Conservation (phyloP, 2,329 filamentous ascomycete species). For the Talaromyces sp. region DNA sequence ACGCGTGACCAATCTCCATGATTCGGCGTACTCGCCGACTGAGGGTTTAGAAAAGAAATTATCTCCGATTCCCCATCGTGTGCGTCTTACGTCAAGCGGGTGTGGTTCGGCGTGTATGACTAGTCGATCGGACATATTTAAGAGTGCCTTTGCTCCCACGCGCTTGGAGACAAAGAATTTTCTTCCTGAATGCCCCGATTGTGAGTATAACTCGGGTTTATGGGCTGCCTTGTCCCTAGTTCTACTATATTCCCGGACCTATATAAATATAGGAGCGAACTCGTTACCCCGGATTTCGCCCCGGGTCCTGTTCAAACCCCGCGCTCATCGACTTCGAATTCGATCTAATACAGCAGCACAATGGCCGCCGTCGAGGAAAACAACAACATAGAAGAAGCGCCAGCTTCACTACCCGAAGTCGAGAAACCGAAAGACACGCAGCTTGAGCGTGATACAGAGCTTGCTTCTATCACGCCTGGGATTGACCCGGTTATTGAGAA, state of each 20-base stretch:
- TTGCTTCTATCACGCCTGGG: background rate
- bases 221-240: background rate
- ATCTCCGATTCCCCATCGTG: background rate
- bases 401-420: background rate
- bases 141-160: background rate
- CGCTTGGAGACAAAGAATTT: background rate
- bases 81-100: background rate
- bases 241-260: background rate
- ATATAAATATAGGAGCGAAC: background rate
- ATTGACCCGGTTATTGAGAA: slow-evolving; percentile 39
- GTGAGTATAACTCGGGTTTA: background rate
- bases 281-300: background rate
- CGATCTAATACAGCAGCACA: background rate
- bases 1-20: background rate
- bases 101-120: background rate
- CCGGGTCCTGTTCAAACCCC: background rate
- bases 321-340: background rate
- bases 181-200: background rate
- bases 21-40: background rate
- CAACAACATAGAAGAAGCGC: slow-evolving; percentile 1
- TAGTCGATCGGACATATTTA: background rate
- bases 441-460: slow-evolving; percentile 10
- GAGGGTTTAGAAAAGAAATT: background rate
- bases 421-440: slow-evolving; percentile 15
- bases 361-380: background rate